A percentile compares a stretch with the other conserved stretches of the same genome.
These are phyloP conservation scores for Coniferiporia sulphurascens DNA, from an alignment of 1,284 basidiomycete genomes.

Conservation along the genomic window DNA sequence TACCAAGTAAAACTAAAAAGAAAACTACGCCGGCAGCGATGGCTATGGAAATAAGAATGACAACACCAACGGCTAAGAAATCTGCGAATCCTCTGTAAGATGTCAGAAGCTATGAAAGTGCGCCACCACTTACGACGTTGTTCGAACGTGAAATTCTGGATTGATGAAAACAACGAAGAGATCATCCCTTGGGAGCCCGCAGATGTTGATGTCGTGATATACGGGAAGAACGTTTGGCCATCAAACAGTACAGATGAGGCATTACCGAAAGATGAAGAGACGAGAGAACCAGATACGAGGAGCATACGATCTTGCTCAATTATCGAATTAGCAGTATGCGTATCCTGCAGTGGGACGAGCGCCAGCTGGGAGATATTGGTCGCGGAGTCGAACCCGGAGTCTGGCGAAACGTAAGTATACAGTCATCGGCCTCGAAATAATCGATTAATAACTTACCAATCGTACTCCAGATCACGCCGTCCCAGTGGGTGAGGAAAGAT, in stretches of 20 bases:
- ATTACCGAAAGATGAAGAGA: slow-evolving; percentile 68
- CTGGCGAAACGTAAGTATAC: slow-evolving; percentile 29
- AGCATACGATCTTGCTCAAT: slow-evolving; percentile 87
- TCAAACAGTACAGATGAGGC: slow-evolving; percentile 87
- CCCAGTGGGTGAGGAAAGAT: slow-evolving; percentile 79
- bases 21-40: slow-evolving; percentile 95
- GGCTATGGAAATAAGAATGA: slow-evolving; percentile 96
- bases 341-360: slow-evolving; percentile 84
- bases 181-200: slow-evolving; percentile 71
- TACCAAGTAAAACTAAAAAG: slow-evolving; percentile 81
- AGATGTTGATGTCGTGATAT: slow-evolving; percentile 66
- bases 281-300: slow-evolving; percentile 80
- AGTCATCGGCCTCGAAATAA: not conserved
- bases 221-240: slow-evolving; percentile 80
- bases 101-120: slow-evolving; percentile 9
- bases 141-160: slow-evolving; percentile 69
- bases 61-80: slow-evolving; percentile 86
- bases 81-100: slow-evolving; percentile 38
- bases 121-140: slow-evolving; percentile 53
- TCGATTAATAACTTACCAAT: slow-evolving; percentile 42
- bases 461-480: slow-evolving; percentile 69
- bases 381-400: slow-evolving; percentile 46
- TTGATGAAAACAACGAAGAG: slow-evolving; percentile 79
- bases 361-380: slow-evolving; percentile 77
- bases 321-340: slow-evolving; percentile 63